phyloP scores from a whole-genome alignment of 345 rosid species.

The Acer negundo region DNA sequence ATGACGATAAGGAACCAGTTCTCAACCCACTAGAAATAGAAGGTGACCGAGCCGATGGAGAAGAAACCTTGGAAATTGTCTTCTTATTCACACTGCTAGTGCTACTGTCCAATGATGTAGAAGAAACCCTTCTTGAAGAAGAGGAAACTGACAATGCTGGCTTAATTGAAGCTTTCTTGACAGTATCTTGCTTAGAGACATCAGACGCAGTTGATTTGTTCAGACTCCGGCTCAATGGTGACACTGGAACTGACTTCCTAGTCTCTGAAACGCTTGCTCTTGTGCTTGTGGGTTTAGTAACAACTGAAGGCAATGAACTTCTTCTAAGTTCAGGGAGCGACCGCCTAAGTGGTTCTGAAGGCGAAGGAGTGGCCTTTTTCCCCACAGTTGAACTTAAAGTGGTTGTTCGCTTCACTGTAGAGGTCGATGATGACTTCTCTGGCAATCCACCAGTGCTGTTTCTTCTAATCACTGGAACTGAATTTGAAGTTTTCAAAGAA shows the following conservation, averaged over 20 bases:
- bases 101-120: slow-evolving; percentile 65
- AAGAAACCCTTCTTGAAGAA: slow-evolving; percentile 56
- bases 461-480: slow-evolving; percentile 62
- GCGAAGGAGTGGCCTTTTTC: slow-evolving; percentile 46
- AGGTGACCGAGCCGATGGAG: slow-evolving; percentile 66
- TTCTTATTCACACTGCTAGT: slow-evolving; percentile 60
- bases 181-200: slow-evolving; percentile 44
- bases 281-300: slow-evolving; percentile 44
- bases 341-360: slow-evolving; percentile 56
- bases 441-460: slow-evolving; percentile 87
- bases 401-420: slow-evolving; percentile 32
- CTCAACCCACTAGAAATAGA: slow-evolving; percentile 71
- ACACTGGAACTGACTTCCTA: slow-evolving; percentile 49
- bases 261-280: slow-evolving; percentile 48
- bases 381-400: slow-evolving; percentile 36
- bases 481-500: slow-evolving; percentile 42
- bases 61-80: slow-evolving; percentile 58
- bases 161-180: slow-evolving; percentile 50
- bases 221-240: slow-evolving; percentile 51
- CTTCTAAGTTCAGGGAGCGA: slow-evolving; percentile 86
- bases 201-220: slow-evolving; percentile 55
- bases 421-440: slow-evolving; percentile 43
- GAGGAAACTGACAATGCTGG: slow-evolving; percentile 48
- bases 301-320: slow-evolving; percentile 72
- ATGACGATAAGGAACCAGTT: slow-evolving; percentile 59